phyloP scores from a whole-genome alignment of 2,329 filamentous ascomycete genomes.

The Ophiostoma pallidulum region DNA sequence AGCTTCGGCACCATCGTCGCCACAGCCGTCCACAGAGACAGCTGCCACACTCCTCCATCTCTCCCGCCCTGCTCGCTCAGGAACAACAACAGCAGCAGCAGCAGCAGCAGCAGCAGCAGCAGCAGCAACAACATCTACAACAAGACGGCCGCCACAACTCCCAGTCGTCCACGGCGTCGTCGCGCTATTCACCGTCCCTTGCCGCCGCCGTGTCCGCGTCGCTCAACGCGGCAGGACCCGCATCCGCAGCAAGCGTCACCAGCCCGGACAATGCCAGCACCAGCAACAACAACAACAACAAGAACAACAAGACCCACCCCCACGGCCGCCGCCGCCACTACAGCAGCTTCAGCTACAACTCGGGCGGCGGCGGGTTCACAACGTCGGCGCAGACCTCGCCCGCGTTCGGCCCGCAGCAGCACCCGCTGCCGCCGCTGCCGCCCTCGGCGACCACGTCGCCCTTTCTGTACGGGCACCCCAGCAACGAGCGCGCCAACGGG shows the following conservation, averaged over 20 bases:
- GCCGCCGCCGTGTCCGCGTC: conserved; percentile 32
- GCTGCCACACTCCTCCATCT: conserved; percentile 36
- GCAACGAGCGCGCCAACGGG: too few relatives aligned
- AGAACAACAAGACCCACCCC: not conserved
- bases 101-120: conserved; percentile 8
- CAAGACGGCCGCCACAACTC: conserved; percentile 38
- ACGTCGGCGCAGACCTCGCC: conserved; percentile 45
- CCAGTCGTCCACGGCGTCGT: conserved; percentile 42
- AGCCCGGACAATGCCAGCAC: too few relatives aligned
- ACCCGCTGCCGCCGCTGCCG: conserved; percentile 19
- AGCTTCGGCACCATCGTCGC: too few relatives aligned
- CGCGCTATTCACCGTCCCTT: conserved; percentile 14
- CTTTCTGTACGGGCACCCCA: conserved; percentile 24
- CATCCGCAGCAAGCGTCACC: too few relatives aligned
- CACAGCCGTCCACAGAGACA: conserved; percentile 38
- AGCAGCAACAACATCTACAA: not conserved
- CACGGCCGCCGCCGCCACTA: conserved; percentile 28
- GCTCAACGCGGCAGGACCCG: too few relatives aligned
- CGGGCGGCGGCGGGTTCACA: conserved; percentile 14
- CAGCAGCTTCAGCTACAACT: conserved; percentile 40
- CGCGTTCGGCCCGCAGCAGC: conserved; percentile 43
- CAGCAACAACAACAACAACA: too few relatives aligned
- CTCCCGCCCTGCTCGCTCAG: conserved; percentile 41
- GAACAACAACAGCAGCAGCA: conserved; percentile 22
- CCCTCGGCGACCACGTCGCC: conserved; percentile 2